Evolutionary conservation across 1,284 basidiomycete species (phyloP).

Genomic region (Tilletia indica): DNA sequence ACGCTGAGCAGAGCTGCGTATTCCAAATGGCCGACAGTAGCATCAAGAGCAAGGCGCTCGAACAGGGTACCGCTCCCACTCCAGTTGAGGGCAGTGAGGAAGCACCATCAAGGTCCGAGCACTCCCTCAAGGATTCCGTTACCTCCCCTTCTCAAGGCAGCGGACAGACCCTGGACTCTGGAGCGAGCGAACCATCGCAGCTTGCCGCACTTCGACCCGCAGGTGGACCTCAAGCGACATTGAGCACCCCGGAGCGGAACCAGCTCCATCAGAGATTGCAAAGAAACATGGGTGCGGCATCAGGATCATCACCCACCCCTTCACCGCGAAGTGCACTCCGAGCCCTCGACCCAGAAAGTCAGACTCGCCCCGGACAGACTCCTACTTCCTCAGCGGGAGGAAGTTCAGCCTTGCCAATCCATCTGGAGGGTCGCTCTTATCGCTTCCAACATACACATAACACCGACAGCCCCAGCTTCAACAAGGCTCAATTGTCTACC

Average conservation of each 20-base stretch:
- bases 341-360: neutral
- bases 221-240: too few species aligned
- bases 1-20: too few species aligned
- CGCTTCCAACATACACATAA: slow-evolving; percentile 9
- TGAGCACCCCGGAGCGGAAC: neutral
- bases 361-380: neutral
- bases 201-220: too few species aligned
- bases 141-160: too few species aligned
- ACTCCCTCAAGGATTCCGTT: too few species aligned
- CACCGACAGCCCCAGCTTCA: neutral
- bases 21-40: too few species aligned
- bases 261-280: neutral
- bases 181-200: too few species aligned
- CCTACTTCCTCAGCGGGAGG: neutral
- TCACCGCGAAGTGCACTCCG: neutral
- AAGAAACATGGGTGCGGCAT: neutral
- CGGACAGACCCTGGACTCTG: too few species aligned
- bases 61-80: too few species aligned
- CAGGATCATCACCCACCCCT: neutral
- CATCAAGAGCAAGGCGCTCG: too few species aligned
- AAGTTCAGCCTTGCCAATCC: neutral
- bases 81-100: too few species aligned
- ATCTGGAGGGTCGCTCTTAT: slow-evolving; percentile 18
- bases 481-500: neutral
- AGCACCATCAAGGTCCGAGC: too few species aligned